These are phyloP conservation scores for Fomitopsis pulvina DNA, from an alignment of 768 basidiomycete species.

Conservation along the genomic window DNA sequence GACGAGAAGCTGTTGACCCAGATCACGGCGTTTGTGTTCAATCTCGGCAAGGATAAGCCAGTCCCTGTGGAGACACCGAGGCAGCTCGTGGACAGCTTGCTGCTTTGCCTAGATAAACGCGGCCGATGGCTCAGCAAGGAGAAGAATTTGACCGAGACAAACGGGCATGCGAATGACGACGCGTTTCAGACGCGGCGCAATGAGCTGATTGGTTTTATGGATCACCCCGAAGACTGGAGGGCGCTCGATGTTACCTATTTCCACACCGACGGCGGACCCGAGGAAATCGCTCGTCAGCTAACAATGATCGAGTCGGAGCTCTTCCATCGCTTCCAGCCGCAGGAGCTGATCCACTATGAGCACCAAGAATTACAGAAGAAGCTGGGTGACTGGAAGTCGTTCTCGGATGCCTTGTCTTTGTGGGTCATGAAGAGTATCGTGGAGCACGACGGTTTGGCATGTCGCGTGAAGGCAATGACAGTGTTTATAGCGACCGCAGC, in stretches of 20 bases:
- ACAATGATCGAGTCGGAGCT: conserved; percentile 40
- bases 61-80: background rate
- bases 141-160: background rate
- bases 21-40: background rate
- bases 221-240: background rate
- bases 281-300: conserved; percentile 41
- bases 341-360: conserved; percentile 22
- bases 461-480: background rate
- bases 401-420: conserved; percentile 2
- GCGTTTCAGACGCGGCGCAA: background rate
- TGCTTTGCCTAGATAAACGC: background rate
- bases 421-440: conserved; percentile 4
- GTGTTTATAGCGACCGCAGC: conserved; percentile 5
- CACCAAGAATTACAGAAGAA: background rate
- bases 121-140: background rate
- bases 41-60: background rate
- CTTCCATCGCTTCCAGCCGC: conserved; percentile 33
- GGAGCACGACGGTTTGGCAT: background rate
- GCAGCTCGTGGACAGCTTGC: background rate
- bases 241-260: conserved; percentile 28
- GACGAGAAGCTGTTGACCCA: background rate
- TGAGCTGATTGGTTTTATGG: too few relatives aligned
- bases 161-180: background rate
- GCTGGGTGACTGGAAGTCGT: conserved; percentile 1
- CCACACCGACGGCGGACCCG: conserved; percentile 28